phyloP scores from a whole-genome alignment of 1,284 basidiomycete species.

The Jaminaea rosea region DNA sequence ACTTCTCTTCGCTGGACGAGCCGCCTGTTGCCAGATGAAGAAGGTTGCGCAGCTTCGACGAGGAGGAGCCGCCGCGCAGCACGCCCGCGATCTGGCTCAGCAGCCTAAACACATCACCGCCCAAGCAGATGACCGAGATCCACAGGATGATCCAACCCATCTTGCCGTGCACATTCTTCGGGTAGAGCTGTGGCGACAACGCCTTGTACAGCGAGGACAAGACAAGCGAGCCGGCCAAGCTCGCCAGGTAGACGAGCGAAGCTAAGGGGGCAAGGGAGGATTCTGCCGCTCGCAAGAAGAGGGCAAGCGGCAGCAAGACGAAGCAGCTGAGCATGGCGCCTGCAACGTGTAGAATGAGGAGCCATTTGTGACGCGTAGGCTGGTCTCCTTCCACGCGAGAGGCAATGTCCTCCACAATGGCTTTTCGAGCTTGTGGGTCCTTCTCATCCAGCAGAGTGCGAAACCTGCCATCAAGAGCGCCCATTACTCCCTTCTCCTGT shows the following conservation, averaged over 20 bases:
- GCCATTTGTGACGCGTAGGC: conserved; percentile 14
- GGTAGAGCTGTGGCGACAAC: conserved; percentile 31
- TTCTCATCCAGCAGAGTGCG: conserved; percentile 33
- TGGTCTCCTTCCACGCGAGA: conserved; percentile 8
- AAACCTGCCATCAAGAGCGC: conserved; percentile 30
- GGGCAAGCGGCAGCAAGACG: conserved; percentile 30
- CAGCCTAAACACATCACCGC: conserved; percentile 20
- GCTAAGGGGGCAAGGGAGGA: conserved; percentile 28
- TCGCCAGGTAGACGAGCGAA: conserved; percentile 24
- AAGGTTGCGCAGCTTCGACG: no score
- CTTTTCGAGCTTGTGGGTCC: conserved; percentile 10
- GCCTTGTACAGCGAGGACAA: conserved; percentile 37
- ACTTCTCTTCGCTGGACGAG: no score
- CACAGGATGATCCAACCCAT: conserved; percentile 28
- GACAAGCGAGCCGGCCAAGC: conserved; percentile 22
- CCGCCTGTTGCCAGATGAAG: no score
- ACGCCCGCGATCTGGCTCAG: conserved; percentile 6
- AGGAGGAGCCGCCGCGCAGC: no score
- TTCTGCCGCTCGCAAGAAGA: conserved; percentile 28
- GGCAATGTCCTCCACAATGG: conserved; percentile 22
- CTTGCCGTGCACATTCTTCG: conserved; percentile 27
- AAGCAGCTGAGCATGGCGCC: conserved; percentile 33
- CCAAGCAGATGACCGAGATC: conserved; percentile 29
- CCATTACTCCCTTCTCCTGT: conserved; percentile 22
- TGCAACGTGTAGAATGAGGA: conserved; percentile 19